Conservation (phyloP, 495 filamentous ascomycete species). For the Podospora bellae-mahoneyi region DNA sequence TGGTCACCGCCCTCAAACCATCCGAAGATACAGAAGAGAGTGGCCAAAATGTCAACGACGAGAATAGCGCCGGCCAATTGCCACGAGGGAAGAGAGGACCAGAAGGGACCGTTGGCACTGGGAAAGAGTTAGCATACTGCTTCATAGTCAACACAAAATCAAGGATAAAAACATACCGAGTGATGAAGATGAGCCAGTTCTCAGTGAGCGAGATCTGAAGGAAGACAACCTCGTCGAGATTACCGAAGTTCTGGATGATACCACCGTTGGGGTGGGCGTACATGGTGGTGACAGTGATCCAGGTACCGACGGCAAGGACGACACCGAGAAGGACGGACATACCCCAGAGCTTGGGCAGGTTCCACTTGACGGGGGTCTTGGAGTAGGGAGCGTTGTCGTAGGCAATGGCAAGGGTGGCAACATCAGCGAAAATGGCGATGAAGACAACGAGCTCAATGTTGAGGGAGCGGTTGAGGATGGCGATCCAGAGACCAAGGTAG, state of each 20-base stretch:
- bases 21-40: constrained; percentile 78
- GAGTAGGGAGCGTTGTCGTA: constrained; percentile 92
- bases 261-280: constrained; percentile 63
- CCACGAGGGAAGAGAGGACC: constrained; percentile 79
- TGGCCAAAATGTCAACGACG: constrained; percentile 75
- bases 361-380: constrained; percentile 88
- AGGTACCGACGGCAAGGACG: constrained; percentile 76
- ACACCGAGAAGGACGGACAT: constrained; percentile 80
- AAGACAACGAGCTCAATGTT: constrained; percentile 87
- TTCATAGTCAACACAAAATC: background rate
- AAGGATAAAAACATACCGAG: constrained; percentile 39
- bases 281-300: constrained; percentile 80
- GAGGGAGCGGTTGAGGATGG: constrained; percentile 74
- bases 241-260: constrained; percentile 84
- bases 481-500: constrained; percentile 88
- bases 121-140: background rate
- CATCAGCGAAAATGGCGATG: constrained; percentile 91
- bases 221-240: constrained; percentile 78
- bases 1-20: constrained; percentile 61
- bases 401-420: constrained; percentile 87
- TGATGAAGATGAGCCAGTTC: constrained; percentile 97
- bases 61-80: constrained; percentile 73
- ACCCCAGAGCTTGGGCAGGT: constrained; percentile 87
- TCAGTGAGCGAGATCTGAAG: constrained; percentile 86
- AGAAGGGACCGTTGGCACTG: constrained; percentile 79